Base-by-base conservation (phyloP, 1,139 yeast genomes). In the Taphrina betulina region DNA sequence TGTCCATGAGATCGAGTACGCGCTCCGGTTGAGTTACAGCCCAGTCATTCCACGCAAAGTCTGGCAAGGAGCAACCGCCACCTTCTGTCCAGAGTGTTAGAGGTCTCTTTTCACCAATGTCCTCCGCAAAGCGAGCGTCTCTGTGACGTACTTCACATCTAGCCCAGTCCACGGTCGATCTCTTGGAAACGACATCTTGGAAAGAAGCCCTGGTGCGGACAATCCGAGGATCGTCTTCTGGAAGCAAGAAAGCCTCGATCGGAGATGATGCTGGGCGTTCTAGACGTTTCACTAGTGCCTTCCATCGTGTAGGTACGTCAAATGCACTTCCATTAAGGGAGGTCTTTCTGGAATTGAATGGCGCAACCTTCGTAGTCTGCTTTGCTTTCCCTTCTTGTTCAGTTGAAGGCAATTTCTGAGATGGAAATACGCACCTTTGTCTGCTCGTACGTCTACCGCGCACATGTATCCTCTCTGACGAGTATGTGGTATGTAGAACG, bases 401-500 rank as follows among this genome's bases (percentile, higher is more conserved):
- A 28, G n/a, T n/a, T n/a, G n/a, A n/a, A n/a, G n/a, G n/a, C n/a
- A n/a, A n/a, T n/a, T n/a, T n/a, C n/a, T n/a, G n/a, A n/a, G n/a
- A n/a, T n/a, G n/a, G n/a, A n/a, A n/a, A n/a, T n/a, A n/a, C 14
- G 20, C 24, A 38, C 42, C 42, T 38, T 38, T 38, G 29, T 38
- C 42, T 22, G 12, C 14, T 10, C 17, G 45, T 12, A 24, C 35
- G 23, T 45, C 36, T 16, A 53, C 46, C 2, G 59, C 59, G 19
- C 57, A 57, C 24, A 57, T 38, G 26, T 57, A 57, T 12, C 35
- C 57, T 10, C 59, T 43, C 2, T 44, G 53, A 2, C 59, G 53
- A 3, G 59, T 57, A 20, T 57, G 59, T 2, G 59, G 59, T 5
- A 57, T 57, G 28, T 57, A 57, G 46, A 36, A 57, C 14, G 53